These are phyloP conservation scores for Plantago rigida DNA, from an alignment of 305 asterid species.

Conservation along the genomic window DNA sequence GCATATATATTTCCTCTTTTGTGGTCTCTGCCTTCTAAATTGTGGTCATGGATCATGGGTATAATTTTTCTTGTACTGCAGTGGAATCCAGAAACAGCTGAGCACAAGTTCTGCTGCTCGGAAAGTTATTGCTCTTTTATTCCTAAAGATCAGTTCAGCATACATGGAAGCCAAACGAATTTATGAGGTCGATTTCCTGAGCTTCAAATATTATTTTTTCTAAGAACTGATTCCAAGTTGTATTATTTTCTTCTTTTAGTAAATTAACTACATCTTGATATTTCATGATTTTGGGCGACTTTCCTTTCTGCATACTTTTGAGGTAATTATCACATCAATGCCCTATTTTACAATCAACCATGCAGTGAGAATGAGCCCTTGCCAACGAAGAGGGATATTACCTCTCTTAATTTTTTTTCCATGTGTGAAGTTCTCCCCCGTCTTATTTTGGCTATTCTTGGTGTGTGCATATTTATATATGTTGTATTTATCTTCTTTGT, in stretches of 20 bases:
- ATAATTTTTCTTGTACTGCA: slow-evolving; percentile 31
- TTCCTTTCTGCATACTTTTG: slow-evolving; percentile 3
- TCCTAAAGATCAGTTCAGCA: slow-evolving; percentile 65
- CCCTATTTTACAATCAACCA: neutral
- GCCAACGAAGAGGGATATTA: neutral
- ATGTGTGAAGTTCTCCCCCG: no score
- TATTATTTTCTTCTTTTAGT: slow-evolving; percentile 13
- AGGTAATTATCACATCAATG: neutral
- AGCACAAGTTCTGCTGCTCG: slow-evolving; percentile 53
- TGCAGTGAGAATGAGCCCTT: neutral
- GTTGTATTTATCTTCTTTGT: no score
- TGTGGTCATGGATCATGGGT: slow-evolving; percentile 8
- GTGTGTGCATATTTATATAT: no score
- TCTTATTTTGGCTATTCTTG: no score
- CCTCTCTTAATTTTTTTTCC: neutral
- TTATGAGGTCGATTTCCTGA: slow-evolving; percentile 51
- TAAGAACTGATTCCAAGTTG: slow-evolving; percentile 7
- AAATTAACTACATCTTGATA: neutral
- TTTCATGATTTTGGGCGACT: no score
- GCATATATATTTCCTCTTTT: neutral
- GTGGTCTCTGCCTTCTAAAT: neutral
- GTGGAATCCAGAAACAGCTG: slow-evolving; percentile 86
- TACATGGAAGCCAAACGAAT: slow-evolving; percentile 85
- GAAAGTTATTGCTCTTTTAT: slow-evolving; percentile 59
- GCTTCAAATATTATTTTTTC: slow-evolving; percentile 15